Conservation (phyloP, 495 filamentous ascomycete species). For the Xylaria longipes region DNA sequence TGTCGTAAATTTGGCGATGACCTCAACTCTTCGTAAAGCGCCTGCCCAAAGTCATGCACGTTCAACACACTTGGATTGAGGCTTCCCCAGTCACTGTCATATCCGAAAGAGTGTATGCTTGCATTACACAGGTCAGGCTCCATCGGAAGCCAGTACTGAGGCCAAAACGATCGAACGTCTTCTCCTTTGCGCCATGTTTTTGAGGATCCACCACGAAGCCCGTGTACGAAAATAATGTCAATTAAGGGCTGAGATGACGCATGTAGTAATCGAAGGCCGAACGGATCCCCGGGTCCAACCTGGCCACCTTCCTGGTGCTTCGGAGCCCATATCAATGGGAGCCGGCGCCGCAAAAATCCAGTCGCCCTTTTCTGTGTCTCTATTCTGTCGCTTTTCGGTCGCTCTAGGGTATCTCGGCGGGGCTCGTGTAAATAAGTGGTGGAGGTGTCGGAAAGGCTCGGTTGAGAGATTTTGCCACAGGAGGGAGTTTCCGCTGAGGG, state of each 20-base stretch:
- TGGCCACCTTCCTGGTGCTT: background rate
- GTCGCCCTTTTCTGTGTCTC: background rate
- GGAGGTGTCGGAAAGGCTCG: background rate
- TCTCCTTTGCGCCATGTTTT: constrained; percentile 28
- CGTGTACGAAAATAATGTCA: constrained; percentile 28
- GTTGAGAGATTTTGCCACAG: background rate
- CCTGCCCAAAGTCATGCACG: constrained; percentile 46
- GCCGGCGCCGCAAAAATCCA: background rate
- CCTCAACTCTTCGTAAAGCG: constrained; percentile 41
- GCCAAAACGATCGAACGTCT: constrained; percentile 42
- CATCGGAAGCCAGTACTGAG: constrained; percentile 46
- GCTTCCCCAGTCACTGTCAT: constrained; percentile 37
- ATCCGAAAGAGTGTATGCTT: constrained; percentile 48
- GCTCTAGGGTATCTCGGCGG: background rate
- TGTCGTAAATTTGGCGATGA: constrained; percentile 30
- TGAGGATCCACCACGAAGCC: constrained; percentile 22
- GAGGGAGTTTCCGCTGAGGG: background rate
- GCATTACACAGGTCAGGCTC: constrained; percentile 43
- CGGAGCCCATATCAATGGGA: background rate
- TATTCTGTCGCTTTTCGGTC: background rate
- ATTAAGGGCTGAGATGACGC: constrained; percentile 19
- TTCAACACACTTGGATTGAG: constrained; percentile 40
- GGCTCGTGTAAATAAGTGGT: background rate
- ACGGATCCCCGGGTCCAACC: constrained; percentile 45
- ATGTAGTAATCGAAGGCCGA: constrained; percentile 13